Evolutionary conservation across 352 stramenopile species (phyloP).

Genomic region (Elongisporangium undulatum): DNA sequence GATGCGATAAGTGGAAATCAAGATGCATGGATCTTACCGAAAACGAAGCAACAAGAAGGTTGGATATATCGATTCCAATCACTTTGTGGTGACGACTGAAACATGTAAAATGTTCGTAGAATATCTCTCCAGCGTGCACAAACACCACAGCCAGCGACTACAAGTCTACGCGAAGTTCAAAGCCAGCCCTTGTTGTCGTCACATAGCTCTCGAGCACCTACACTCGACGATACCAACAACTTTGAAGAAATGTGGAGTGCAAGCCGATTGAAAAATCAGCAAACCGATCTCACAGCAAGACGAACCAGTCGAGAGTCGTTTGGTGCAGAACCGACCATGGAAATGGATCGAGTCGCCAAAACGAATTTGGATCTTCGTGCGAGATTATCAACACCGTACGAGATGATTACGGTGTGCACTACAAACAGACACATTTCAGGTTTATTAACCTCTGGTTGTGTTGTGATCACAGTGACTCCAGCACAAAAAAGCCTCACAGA

Average conservation of each 20-base stretch:
- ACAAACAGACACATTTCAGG: background rate
- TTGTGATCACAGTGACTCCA: slow-evolving; percentile 2
- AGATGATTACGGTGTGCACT: background rate
- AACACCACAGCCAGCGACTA: slow-evolving; percentile 18
- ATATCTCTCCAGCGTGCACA: slow-evolving; percentile 22
- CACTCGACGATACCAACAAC: slow-evolving; percentile 15
- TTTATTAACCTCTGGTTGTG: background rate
- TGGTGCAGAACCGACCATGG: slow-evolving; percentile 9
- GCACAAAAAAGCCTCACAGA: slow-evolving; percentile 26
- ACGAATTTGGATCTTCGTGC: slow-evolving; percentile 22
- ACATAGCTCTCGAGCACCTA: background rate
- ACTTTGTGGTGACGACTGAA: background rate
- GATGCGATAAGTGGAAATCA: slow-evolving; percentile 66
- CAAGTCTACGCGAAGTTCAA: slow-evolving; percentile 21
- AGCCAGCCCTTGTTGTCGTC: slow-evolving; percentile 25
- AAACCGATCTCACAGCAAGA: slow-evolving; percentile 9
- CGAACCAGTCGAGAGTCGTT: slow-evolving; percentile 1
- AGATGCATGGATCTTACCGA: slow-evolving; percentile 45
- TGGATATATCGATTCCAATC: slow-evolving; percentile 8
- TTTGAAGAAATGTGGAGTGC: slow-evolving; percentile 71
- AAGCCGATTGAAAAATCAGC: slow-evolving; percentile 24
- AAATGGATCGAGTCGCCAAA: slow-evolving; percentile 25
- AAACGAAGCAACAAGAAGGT: slow-evolving; percentile 30
- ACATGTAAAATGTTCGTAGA: background rate
- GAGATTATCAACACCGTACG: slow-evolving; percentile 1